Evolutionary conservation across 805 yeast species (phyloP).

Genomic region (Kodamaea jinghongensis): DNA sequence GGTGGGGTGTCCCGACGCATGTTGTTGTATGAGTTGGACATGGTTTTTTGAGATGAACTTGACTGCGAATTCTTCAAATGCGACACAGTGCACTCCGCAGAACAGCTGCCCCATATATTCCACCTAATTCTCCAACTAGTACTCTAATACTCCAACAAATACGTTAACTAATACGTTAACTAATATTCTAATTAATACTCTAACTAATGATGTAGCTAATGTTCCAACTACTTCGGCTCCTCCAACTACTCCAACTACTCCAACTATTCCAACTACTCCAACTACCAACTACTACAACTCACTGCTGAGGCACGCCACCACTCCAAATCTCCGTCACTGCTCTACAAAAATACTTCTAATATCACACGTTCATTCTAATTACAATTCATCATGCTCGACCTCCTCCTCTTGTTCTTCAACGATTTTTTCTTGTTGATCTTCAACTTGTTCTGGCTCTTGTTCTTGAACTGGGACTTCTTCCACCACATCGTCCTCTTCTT

Average conservation of each 20-base stretch:
- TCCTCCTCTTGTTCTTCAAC: constrained; percentile 11
- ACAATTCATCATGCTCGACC: constrained; percentile 22
- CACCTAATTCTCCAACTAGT: too few species aligned
- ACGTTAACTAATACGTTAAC: too few species aligned
- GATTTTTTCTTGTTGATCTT: constrained; percentile 10
- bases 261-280: too few species aligned
- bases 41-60: neutral
- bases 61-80: neutral
- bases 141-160: too few species aligned
- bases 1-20: constrained; percentile 8
- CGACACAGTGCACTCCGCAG: too few species aligned
- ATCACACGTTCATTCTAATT: neutral
- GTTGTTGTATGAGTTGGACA: constrained; percentile 8
- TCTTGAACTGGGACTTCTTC: constrained; percentile 11
- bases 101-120: too few species aligned
- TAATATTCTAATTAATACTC: too few species aligned
- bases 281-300: too few species aligned
- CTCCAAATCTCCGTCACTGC: too few species aligned
- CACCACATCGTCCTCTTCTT: constrained; percentile 6
- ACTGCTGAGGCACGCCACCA: too few species aligned
- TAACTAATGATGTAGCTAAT: too few species aligned
- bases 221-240: constrained; percentile 5
- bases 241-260: neutral
- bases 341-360: neutral
- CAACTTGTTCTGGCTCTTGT: constrained; percentile 10